Evolutionary conservation across 106 monocot genomes (phyloP), one percentile per base, ranked within the genome.

Genomic region (Narthecium ossifragum): DNA sequence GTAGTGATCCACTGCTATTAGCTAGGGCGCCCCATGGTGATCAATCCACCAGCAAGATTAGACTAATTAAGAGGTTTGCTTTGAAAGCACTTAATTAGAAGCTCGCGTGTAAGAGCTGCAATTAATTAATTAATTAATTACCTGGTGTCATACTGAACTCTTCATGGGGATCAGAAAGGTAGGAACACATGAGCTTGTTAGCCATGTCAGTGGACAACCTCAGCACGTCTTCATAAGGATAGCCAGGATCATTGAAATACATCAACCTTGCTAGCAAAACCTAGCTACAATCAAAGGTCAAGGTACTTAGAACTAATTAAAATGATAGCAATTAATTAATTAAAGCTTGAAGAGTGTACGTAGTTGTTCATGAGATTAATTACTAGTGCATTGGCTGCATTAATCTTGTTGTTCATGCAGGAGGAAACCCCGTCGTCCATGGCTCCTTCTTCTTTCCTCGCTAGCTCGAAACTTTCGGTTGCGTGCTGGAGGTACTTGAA

Each of bases 401-500:
- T n/a, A n/a, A 78, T 26, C 61, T 78, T 71, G 77, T 78, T 78
- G 39, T 78, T 62, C 77, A n/a, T n/a, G n/a, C 77, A 78, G 34
- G 66, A 60, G 31, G 67, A 78, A 54, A 65, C 66, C 2, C 66
- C 66, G 10, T 20, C n/a, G 5, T 66, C 71, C 7, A 23, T 15
- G 0, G 15, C 10, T 8, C 21, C 4, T 26, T 34, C 39, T 26
- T 65, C 60, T 1, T 36, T 26, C 21, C 55, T 26, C 15, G 71
- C 77, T 8, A 7, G 12, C 9, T 48, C 31, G n/a, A 77, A 71
- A 3, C 22, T 53, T 1, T 64, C 53, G 10, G 66, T 71, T 3
- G 71, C 71, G 28, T 61, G 67, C 31, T 48, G 1, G 2, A 78
- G 61, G 52, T 60, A 67, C 1, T 34, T 31, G 26, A 14, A 37